phyloP scores from a whole-genome alignment of 2,329 filamentous ascomycete genomes.

The Ophiosphaerella korrae region DNA sequence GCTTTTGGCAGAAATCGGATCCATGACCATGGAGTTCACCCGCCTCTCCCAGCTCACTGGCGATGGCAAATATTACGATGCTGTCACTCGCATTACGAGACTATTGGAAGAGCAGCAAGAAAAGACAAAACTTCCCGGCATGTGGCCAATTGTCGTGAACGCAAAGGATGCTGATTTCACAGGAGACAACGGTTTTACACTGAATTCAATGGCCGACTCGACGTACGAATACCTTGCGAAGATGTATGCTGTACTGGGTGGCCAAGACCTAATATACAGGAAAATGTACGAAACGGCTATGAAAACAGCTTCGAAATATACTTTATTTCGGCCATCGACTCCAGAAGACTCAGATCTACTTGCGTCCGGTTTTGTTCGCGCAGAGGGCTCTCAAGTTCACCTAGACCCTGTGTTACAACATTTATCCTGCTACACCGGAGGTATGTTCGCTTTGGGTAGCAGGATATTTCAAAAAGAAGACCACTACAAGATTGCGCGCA shows the following conservation, averaged over 20 bases:
- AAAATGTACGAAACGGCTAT: constrained; percentile 62
- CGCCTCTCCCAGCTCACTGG: constrained; percentile 53
- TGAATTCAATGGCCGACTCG: constrained; percentile 47
- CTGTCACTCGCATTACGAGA: constrained; percentile 50
- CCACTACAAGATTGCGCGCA: constrained; percentile 61
- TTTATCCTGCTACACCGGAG: constrained; percentile 64
- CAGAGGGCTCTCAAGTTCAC: constrained; percentile 30
- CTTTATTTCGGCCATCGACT: constrained; percentile 57
- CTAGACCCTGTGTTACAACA: constrained; percentile 62
- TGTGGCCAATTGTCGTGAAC: constrained; percentile 56
- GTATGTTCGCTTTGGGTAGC: constrained; percentile 66
- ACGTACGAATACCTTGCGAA: constrained; percentile 49
- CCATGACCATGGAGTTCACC: constrained; percentile 56
- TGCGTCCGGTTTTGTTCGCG: constrained; percentile 51
- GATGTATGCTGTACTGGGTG: constrained; percentile 49
- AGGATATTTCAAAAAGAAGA: constrained; percentile 60
- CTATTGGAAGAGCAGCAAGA: constrained; percentile 50
- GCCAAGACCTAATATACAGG: constrained; percentile 52
- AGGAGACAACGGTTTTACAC: constrained; percentile 42
- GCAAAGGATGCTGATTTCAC: constrained; percentile 49
- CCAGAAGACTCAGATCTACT: constrained; percentile 54
- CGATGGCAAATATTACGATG: constrained; percentile 55
- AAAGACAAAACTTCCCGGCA: constrained; percentile 52
- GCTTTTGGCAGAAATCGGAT: constrained; percentile 55
- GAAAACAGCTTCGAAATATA: constrained; percentile 50